Evolutionary conservation across 129 eudicot species (phyloP), one percentile per base, ranked within the genome.

Genomic region (Scalesia atractyloides): DNA sequence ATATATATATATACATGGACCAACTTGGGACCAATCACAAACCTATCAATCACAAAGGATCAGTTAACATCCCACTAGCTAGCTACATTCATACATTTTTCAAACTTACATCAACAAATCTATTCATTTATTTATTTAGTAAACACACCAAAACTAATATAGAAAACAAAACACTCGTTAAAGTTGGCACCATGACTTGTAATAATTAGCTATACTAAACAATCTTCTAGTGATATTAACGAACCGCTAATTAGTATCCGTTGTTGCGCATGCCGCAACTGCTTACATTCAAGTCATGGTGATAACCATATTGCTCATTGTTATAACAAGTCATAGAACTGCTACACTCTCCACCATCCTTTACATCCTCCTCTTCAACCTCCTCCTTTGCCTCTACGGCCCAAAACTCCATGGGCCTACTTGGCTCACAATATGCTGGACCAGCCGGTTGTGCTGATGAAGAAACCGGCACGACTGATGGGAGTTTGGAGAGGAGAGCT

Each of bases 401-500:
- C 82, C 87, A 74, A 46, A 74, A 63, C 68, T 84, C 97, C 76
- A 78, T 56, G 4, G 84, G 77, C 41, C 84, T 54, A 71, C 52
- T 69, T 13, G 77, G 75, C 64, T 81, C 86, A 61, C 81, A 85
- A 57, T 66, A 73, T 0, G 67, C 76, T 3, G 82, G 72, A 24
- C 77, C 72, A 18, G 79, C 66, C 5, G 82, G 81, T 2, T 79
- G 84, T 13, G 82, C 36, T 26, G 82, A 53, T 9, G 87, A 73
- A 36, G 86, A 74, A 36, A 66, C 81, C 1, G 99, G 99, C 73
- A 82, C 84, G 15, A 95, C 97, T 0, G 97, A 90, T 9, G 99
- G 99, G 37, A 95, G 95, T 67, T 95, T 95, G 5, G 99, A 91
- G 26, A 95, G 90, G 52, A 95, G 91, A 7, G 97, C 94, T 74